phyloP scores from a whole-genome alignment of 1,284 basidiomycete species.

The Stygiomarasmius scandens region DNA sequence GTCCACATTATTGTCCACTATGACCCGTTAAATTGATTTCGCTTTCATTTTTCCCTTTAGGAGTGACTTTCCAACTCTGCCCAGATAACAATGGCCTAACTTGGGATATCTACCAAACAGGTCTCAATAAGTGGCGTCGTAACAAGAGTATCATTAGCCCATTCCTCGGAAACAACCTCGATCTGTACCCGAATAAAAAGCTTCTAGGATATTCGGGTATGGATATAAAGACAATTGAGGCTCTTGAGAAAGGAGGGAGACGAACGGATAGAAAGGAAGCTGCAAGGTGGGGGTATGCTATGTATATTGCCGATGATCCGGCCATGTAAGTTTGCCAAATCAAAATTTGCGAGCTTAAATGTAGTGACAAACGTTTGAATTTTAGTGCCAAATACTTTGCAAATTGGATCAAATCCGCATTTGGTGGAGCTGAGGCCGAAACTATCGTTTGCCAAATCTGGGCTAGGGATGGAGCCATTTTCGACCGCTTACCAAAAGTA shows the following conservation, averaged over 20 bases:
- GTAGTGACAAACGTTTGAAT: too few species aligned
- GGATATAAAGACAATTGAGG: background rate
- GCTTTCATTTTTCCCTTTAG: too few species aligned
- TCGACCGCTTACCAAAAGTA: background rate
- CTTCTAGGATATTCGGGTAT: conserved; percentile 5
- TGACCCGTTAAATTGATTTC: background rate
- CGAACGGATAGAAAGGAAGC: conserved; percentile 2
- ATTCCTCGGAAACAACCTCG: background rate
- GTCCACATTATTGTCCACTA: background rate
- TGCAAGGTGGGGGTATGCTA: background rate
- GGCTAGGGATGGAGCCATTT: conserved; percentile 3
- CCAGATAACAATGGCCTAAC: too few species aligned
- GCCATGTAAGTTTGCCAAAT: background rate
- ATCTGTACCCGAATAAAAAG: background rate
- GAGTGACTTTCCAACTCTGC: too few species aligned
- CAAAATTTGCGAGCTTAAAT: background rate
- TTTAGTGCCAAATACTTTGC: too few species aligned
- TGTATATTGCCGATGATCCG: conserved; percentile 5
- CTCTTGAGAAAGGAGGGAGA: conserved; percentile 1
- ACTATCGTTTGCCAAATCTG: conserved; percentile 2
- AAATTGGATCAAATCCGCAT: too few species aligned
- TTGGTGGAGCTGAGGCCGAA: background rate
- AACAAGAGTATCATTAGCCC: background rate
- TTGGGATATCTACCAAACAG: too few species aligned
- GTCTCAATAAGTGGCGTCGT: too few species aligned